Evolutionary conservation across 169 alveolate species (phyloP).

Genomic region (Plasmodium coatneyi): DNA sequence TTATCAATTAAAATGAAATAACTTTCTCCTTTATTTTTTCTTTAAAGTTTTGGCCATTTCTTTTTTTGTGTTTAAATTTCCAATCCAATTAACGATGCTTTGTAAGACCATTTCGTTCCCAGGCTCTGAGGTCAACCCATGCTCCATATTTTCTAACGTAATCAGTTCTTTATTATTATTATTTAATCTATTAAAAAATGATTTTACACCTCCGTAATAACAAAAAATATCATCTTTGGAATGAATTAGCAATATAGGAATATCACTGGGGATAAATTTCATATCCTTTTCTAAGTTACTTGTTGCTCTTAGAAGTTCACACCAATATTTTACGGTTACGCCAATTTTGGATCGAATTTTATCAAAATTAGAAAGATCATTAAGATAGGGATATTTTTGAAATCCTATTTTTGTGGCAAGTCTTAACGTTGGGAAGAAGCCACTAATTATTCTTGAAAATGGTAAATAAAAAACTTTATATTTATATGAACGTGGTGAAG

Average conservation of each 20-base stretch:
- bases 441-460: conserved; percentile 12
- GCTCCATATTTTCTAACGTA: conserved; percentile 12
- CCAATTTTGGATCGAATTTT: conserved; percentile 33
- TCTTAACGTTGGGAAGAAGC: conserved; percentile 36
- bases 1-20: not conserved
- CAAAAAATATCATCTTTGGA: conserved; percentile 73
- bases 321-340: conserved; percentile 22
- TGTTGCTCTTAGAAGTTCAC: conserved; percentile 75
- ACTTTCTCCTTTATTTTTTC: not conserved
- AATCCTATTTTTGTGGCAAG: conserved; percentile 10
- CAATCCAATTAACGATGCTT: not conserved
- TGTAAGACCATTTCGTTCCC: conserved; percentile 2
- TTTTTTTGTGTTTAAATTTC: not conserved
- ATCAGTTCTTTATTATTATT: not conserved
- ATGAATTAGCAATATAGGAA: conserved; percentile 79
- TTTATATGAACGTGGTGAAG: not conserved
- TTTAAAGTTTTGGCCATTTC: not conserved
- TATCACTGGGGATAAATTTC: conserved; percentile 38
- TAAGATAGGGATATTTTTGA: not conserved
- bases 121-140: conserved; percentile 14
- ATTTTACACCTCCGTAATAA: not conserved
- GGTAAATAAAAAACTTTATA: conserved; percentile 31
- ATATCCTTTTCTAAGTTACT: conserved; percentile 37
- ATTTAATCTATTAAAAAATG: conserved; percentile 5
- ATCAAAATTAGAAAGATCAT: conserved; percentile 42